phyloP scores from a whole-genome alignment of 805 yeast genomes.

The Teunomyces aglyptinius region DNA sequence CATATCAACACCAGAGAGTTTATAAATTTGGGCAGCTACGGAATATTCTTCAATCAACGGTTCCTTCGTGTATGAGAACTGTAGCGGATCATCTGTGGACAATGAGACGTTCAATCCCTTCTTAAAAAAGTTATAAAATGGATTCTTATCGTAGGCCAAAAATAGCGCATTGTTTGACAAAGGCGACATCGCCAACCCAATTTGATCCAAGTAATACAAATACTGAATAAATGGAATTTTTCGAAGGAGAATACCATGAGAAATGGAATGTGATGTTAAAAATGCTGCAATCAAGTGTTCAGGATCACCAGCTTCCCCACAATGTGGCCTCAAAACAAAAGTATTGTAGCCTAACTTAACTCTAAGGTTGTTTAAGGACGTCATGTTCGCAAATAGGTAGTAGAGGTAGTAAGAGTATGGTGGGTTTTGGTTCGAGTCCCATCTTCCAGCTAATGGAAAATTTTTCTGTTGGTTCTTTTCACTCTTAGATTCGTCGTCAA shows the following conservation, averaged over 20 bases:
- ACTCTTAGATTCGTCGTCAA: conserved; percentile 93
- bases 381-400: conserved; percentile 81
- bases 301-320: conserved; percentile 99
- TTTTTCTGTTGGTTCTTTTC: conserved; percentile 77
- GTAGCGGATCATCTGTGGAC: conserved; percentile 97
- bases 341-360: conserved; percentile 74
- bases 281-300: conserved; percentile 92
- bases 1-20: conserved; percentile 92
- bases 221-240: conserved; percentile 95
- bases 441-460: conserved; percentile 79
- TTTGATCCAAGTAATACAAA: conserved; percentile 87
- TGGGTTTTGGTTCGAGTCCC: conserved; percentile 81
- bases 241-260: conserved; percentile 91
- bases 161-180: conserved; percentile 94
- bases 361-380: conserved; percentile 85
- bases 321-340: conserved; percentile 93
- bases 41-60: conserved; percentile 97
- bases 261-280: conserved; percentile 84
- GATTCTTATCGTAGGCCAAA: conserved; percentile 94
- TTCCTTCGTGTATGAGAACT: conserved; percentile 94
- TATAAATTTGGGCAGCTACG: conserved; percentile 97
- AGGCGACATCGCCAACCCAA: conserved; percentile 98
- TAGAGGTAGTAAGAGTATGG: conserved; percentile 97
- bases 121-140: conserved; percentile 85
- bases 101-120: conserved; percentile 92